Evolutionary conservation across 306 rosid species (phyloP), one percentile per base, ranked within the genome.

Genomic region (Dryas alaskensis): DNA sequence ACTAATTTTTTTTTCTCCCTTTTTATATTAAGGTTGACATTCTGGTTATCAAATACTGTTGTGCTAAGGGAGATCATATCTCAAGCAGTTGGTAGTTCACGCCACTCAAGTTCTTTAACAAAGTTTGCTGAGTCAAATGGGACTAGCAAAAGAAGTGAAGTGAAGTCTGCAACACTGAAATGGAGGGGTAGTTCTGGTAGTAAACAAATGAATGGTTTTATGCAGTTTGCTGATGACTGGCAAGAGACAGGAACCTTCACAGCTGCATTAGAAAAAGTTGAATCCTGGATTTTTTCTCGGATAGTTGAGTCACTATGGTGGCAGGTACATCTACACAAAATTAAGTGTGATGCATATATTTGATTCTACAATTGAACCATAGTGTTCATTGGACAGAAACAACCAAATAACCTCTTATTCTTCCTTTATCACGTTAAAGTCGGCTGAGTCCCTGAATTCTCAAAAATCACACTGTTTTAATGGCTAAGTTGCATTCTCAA

Each of bases 271-370:
- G 89, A 87, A 81, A 90, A 84, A 85, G 90, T 92, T 66, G 99
- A 95, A 87, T 88, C 96, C 73, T 95, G 99, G 99, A 86, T 95
- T 71, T 95, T 95, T 76, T 88, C 96, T 83, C 92, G 99, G 76
- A 76, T 92, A 49, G 96, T 94, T 73, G 99, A 95, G 88, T 92
- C 99, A 3, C 98, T 95, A 6, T 95, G 99, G 99, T 95, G 99
- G 99, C 99, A 95, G 99, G 98, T 95, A 92, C 53, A 60, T 8
- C 55, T 69, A 46, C 61, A 47, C 64, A 25, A 45, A 54, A 40
- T 71, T 52, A 13, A 22, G 37, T 72, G 39, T 6, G 10, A 60
- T 66, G 47, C 67, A 16, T 5, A 5, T 44, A 52, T 61, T 65
- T 73, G 65, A 42, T 65, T 49, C 16, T 77, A 65, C 48, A 77